Evolutionary conservation across 1,284 basidiomycete species (phyloP), one percentile per base, ranked within the genome.

Genomic region (Tylopilus sp.): DNA sequence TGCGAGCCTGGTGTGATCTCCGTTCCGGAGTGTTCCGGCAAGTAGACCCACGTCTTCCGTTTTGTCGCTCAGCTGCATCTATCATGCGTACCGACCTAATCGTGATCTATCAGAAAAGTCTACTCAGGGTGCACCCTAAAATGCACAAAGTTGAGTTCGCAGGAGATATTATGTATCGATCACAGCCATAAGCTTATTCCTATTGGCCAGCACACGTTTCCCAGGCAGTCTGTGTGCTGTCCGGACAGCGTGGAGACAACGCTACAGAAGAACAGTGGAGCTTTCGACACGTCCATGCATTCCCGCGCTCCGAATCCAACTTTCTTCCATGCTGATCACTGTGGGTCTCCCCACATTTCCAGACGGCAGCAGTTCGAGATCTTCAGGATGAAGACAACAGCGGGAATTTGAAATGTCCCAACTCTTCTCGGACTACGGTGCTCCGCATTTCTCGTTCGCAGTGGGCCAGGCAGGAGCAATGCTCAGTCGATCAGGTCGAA

Each of bases 131-230:
- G 54, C 52, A 66, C 64, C 64, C 64, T 54, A 53, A 59, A 67
- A 53, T 39, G 28, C 49, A 44, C 51, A 58, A 55, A 51, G 59
- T 54, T 59, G 52, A 51, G 48, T 35, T 51, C 43, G 48, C 63
- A 63, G 48, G 47, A 46, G 16, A 54, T 67, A 66, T 66, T 69
- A 66, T 69, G 64, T 66, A 54, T 42, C 55, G 66, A 64, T 68
- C 66, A 67, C 42, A 43, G 23, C 31, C 54, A 48, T 34, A 23
- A 23, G 21, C 21, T 23, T 23, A 13, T 39, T 37, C 42, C 38
- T 40, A 50, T 59, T 58, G 47, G 50, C 46, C 37, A 47, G 46
- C 37, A 42, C 43, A 55, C 54, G 59, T 53, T 64, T 51, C 44
- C 13, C 47, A 44, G 45, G 42, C 53, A 40, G 45, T 49, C 40